A percentile compares a stretch with the other conserved stretches of the same genome.
Conservation (phyloP, 495 filamentous ascomycete species). For the Hamigera avellanea region DNA sequence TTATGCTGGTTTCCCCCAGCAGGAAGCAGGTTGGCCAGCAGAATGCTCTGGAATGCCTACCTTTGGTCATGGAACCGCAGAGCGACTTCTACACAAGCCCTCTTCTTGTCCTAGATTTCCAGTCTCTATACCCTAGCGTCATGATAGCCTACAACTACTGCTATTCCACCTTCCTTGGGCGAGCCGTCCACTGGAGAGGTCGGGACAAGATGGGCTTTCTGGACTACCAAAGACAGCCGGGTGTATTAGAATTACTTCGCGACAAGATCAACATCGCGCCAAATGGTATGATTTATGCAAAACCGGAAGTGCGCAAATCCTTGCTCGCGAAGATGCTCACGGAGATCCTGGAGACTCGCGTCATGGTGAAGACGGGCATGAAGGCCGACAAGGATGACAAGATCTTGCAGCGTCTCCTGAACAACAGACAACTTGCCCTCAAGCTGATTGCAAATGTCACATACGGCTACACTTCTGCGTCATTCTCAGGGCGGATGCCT, state of each 20-base stretch:
- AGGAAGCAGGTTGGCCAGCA: constrained; percentile 85
- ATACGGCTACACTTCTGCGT: constrained; percentile 93
- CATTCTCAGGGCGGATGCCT: constrained; percentile 93
- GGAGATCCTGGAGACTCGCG: constrained; percentile 90
- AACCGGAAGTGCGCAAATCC: constrained; percentile 74
- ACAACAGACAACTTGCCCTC: constrained; percentile 90
- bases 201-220: constrained; percentile 91
- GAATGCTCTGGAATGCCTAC: constrained; percentile 90
- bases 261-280: constrained; percentile 88
- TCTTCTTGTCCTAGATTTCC: constrained; percentile 86
- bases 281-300: constrained; percentile 93
- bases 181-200: constrained; percentile 74
- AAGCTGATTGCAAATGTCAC: constrained; percentile 97
- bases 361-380: constrained; percentile 98
- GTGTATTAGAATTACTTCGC: constrained; percentile 66
- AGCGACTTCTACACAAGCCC: constrained; percentile 90
- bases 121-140: constrained; percentile 89
- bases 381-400: constrained; percentile 88
- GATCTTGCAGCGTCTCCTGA: constrained; percentile 72
- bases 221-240: constrained; percentile 63
- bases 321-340: constrained; percentile 92
- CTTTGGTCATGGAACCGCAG: constrained; percentile 95
- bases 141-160: constrained; percentile 99
- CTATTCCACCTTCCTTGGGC: constrained; percentile 91
- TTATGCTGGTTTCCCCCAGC: constrained; percentile 79